These are phyloP conservation scores for Penicillium antarcticum DNA, from an alignment of 495 filamentous ascomycete genomes.

Conservation along the genomic window DNA sequence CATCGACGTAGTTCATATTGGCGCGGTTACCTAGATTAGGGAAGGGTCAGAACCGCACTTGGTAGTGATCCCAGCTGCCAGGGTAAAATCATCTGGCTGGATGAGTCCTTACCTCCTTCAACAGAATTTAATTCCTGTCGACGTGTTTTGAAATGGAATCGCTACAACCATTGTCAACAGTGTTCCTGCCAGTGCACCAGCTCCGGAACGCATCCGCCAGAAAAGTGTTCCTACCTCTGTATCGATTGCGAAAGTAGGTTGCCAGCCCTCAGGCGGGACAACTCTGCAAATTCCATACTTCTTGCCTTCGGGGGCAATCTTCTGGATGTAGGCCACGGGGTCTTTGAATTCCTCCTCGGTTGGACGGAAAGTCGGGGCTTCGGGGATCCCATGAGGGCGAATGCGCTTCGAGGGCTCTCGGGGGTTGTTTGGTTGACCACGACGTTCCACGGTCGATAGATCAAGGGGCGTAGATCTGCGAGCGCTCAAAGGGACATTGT, in stretches of 20 bases:
- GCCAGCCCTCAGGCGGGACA: slow-evolving; percentile 90
- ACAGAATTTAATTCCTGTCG: slow-evolving; percentile 97
- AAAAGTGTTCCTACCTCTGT: slow-evolving; percentile 69
- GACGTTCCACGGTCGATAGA: slow-evolving; percentile 84
- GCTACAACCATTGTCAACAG: slow-evolving; percentile 45
- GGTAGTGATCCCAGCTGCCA: slow-evolving; percentile 25
- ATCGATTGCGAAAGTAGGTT: slow-evolving; percentile 92
- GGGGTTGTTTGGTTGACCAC: slow-evolving; percentile 70
- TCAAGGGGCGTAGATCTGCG: slow-evolving; percentile 73
- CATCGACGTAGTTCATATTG: slow-evolving; percentile 94
- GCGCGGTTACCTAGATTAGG: slow-evolving; percentile 74
- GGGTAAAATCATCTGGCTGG: slow-evolving; percentile 30
- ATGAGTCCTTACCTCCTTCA: slow-evolving; percentile 81
- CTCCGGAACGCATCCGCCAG: not conserved
- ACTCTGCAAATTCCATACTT: slow-evolving; percentile 94
- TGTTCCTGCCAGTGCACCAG: not conserved
- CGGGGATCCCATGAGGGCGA: slow-evolving; percentile 77
- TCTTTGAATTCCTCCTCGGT: slow-evolving; percentile 94
- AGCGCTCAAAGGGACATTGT: slow-evolving; percentile 65
- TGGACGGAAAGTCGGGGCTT: slow-evolving; percentile 89
- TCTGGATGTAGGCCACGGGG: slow-evolving; percentile 86
- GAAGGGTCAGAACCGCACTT: slow-evolving; percentile 36
- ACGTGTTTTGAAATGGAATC: slow-evolving; percentile 94
- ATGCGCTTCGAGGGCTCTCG: slow-evolving; percentile 73
- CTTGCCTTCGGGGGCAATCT: slow-evolving; percentile 77